Base-by-base conservation (phyloP, 495 filamentous ascomycete species). In the Penicillium herquei region DNA sequence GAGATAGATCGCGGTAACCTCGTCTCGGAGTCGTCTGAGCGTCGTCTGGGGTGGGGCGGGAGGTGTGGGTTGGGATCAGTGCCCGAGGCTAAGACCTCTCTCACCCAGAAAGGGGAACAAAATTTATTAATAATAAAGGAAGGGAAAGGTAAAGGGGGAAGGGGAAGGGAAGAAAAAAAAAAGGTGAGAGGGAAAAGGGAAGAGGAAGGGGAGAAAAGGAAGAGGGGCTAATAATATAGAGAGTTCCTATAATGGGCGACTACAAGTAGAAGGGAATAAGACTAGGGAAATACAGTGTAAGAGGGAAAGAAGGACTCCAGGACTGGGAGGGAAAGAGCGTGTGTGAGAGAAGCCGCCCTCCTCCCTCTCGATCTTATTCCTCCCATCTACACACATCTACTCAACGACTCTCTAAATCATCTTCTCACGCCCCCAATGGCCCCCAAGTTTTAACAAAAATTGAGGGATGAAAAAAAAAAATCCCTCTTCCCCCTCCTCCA, bases 1-100 rank as follows among this genome's bases (percentile, higher is more conserved):
- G 4, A 41, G 34, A 45, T 39, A 21, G 54, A 50, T 59, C 60
- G 56, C 60, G 60, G 52, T 48, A 59, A 63, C 43, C 52, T 58
- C 53, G 60, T 49, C 60, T 26, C 21, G 21, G 21, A 2, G 21
- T 26, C 21, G 21, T 26, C 21, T 26, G 21, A 26, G 21, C 21
- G 21, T 26, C 21, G 21, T 26, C 21, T 63, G 56, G 56, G 48
- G 60, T 63, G 60, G 60, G 60, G 60, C 60, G 56, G 43, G 42
- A 30, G 34, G 45, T 42, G 33, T 32, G 40, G 54, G 54, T 34
- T 51, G 49, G 55, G 21, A 26, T 26, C 21, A 26, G 21, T 26
- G 21, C 21, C 21, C 21, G 21, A 26, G 21, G 21, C 21, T 26
- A 26, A 26, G 21, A 26, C 21, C 21, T 26, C 21, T 26, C 21